Base-by-base conservation (phyloP, 1,284 basidiomycete genomes). In the Cutaneotrichosporon spelunceum region DNA sequence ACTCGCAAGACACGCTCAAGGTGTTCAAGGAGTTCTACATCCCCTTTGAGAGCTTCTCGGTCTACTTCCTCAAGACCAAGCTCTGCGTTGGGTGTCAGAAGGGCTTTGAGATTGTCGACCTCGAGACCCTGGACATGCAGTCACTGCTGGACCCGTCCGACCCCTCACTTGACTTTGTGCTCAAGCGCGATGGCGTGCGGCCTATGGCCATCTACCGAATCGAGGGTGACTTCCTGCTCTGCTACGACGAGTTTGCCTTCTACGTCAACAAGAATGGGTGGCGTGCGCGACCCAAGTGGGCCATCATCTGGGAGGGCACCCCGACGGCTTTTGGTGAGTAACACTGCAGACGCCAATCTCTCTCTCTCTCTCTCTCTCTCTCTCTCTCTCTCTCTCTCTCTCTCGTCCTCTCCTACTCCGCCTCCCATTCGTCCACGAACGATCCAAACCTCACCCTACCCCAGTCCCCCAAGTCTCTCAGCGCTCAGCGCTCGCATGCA, bases 1-100 rank as follows among this genome's bases (percentile, higher is more conserved):
- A 75, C 19, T 90, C 91, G 21, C 95, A 98, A 74, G 96, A 99
- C 75, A 91, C 93, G 14, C 83, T 99, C 53, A 89, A 91, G 75
- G 83, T 91, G 34, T 98, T 96, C 85, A 92, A 93, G 90, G 92
- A 99, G 79, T 99, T 99, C 80, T 99, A 99, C 78, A 97, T 99
- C 62, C 95, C 96, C 0, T 92, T 96, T 19, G 94, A 98, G 79
- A 95, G 92, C 55, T 92, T 87, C 66, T 97, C 93, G 10, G 91
- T 99, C 54, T 93, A 98, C 80, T 98, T 97, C 82, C 84, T 99
- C 70, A 97, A 96, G 83, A 97, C 94, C 59, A 93, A 91, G 81
- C 86, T 99, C 62, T 99, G 96, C 75, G 91, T 99, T 14, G 96
- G 95, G 1, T 96, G 93, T 74, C 92, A 93, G 16, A 91, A 93